Percentiles rank a stretch among this genome's conserved stretches.
Evolutionary conservation across 768 basidiomycete genomes (phyloP).

Genomic region (Hygrocybe punicea): DNA sequence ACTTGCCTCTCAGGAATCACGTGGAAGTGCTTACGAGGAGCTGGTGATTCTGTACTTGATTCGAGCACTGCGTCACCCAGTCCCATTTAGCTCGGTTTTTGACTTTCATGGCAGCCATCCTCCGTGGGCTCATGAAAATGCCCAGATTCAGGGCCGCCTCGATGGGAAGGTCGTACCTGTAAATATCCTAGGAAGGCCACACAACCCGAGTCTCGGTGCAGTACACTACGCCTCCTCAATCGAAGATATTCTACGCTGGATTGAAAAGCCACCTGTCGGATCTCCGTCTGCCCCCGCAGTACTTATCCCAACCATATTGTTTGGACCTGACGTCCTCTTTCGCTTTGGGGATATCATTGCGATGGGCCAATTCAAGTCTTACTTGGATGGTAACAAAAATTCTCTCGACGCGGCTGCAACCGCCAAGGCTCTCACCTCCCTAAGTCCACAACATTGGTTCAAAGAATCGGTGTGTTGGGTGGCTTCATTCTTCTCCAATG

Average conservation of each 20-base stretch:
- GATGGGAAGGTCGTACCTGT: constrained; percentile 8
- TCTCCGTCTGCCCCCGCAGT: too few relatives aligned
- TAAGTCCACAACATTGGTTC: constrained; percentile 15
- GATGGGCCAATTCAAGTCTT: constrained; percentile 18
- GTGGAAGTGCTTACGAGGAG: constrained; percentile 15
- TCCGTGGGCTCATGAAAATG: too few relatives aligned
- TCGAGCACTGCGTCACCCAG: too few relatives aligned
- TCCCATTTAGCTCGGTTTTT: too few relatives aligned
- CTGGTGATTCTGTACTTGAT: constrained; percentile 14
- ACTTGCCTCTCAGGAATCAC: constrained; percentile 7
- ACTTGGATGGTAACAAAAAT: constrained; percentile 4
- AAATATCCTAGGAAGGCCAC: constrained; percentile 10
- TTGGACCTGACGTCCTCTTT: constrained; percentile 12
- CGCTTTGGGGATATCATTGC: constrained; percentile 6
- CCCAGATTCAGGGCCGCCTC: constrained; percentile 11
- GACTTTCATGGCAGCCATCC: too few relatives aligned
- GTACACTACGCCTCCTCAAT: constrained; percentile 13
- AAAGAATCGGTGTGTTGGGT: constrained; percentile 5
- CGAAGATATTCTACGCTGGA: too few relatives aligned
- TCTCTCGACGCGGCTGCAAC: constrained; percentile 6
- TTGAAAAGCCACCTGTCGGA: constrained; percentile 12
- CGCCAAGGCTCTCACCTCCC: constrained; percentile 8
- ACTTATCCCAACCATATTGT: constrained; percentile 10
- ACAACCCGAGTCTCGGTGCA: constrained; percentile 13
- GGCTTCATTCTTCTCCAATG: constrained; percentile 7